Evolutionary conservation across 148 eudicot species (phyloP), one percentile per base, ranked within the genome.

Genomic region (Fallopia convolvulus): DNA sequence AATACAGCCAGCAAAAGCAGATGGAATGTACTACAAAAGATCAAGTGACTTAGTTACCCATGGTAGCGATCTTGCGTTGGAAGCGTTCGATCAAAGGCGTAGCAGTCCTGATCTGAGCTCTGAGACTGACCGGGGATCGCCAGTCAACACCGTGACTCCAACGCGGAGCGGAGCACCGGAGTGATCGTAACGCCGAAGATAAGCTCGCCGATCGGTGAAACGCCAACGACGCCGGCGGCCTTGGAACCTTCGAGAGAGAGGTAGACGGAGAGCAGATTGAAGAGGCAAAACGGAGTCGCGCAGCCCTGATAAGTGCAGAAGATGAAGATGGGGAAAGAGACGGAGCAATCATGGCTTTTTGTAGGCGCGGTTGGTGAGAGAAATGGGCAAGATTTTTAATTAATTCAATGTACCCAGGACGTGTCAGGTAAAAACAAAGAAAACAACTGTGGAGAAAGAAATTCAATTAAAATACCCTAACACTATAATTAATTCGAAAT

Each of bases 111-210:
- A 89, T 84, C 87, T 88, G 93, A 85, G 97, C 85, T 53, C 86
- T 82, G 23, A 86, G 77, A 76, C 82, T 61, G 70, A 82, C 78
- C 75, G 88, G 85, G 2, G 93, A 90, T 81, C 91, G 75, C 91
- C 88, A 89, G 47, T 82, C 85, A 77, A 79, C 88, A 48, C 92
- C 88, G 84, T 86, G 88, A 75, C 89, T 84, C 96, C 97, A 87
- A 74, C 87, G 85, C 2, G 88, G 77, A 32, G 76, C 70, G 6
- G 90, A 78, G 21, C 41, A 44, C 6, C 88, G 77, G 2, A 85
- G 60, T 5, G 86, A 90, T 84, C 94, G 86, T 1, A 83, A 23
- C 56, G 78, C 78, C 44, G 87, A 77, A 11, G 89, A 81, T 47
- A 73, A 83, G 42, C 84, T 80, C 7, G 83, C 4, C 6, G 88